Evolutionary conservation across 1,284 basidiomycete genomes (phyloP), one percentile per base, ranked within the genome.

Genomic region (Schizophyllum amplum): DNA sequence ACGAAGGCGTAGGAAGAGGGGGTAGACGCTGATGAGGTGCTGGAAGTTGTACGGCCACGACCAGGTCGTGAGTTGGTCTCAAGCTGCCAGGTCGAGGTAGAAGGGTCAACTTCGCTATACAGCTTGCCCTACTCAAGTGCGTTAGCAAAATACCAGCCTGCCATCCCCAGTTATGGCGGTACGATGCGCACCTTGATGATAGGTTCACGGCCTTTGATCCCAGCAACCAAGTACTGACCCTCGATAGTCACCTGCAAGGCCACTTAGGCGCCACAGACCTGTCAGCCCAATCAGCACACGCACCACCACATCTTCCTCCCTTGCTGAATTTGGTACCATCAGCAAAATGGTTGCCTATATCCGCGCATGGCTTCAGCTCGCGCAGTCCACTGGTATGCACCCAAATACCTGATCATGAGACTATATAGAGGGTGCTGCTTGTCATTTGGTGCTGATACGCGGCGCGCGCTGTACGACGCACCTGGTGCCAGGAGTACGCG

Each of bases 1-100:
- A 91, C 75, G 56, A 88, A 76, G 1, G 88, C 87, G 62, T 84
- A 90, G 0, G 87, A 90, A 7, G 88, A 90, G 47, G 82, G 86
- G 0, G 84, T 86, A 5, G 87, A 90, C 0, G 82, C 71, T 4
- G 86, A 86, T 2, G 87, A 90, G 4, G 83, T 75, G 3, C 84
- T 83, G 20, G 88, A 90, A 1, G 81, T 82, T 0, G 87, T 89
- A 22, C 87, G 82, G 59, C 85, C 84, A 63, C 88, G 74, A 15
- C 75, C 72, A 0, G 80, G 78, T 51, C 76, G 73, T 13, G 75
- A 73, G 24, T 77, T 74, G 17, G 55, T 55, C 66, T 90, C 88
- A 23, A 91, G 79, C 64, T 89, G 86, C 88, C 88, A 90, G 22
- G 82, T 74, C 1, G 86, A 89, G 51, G 74, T 81, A 11, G 75